Evolutionary conservation across 305 asterid genomes (phyloP), one percentile per base, ranked within the genome.

Genomic region (Petunia hybrid): DNA sequence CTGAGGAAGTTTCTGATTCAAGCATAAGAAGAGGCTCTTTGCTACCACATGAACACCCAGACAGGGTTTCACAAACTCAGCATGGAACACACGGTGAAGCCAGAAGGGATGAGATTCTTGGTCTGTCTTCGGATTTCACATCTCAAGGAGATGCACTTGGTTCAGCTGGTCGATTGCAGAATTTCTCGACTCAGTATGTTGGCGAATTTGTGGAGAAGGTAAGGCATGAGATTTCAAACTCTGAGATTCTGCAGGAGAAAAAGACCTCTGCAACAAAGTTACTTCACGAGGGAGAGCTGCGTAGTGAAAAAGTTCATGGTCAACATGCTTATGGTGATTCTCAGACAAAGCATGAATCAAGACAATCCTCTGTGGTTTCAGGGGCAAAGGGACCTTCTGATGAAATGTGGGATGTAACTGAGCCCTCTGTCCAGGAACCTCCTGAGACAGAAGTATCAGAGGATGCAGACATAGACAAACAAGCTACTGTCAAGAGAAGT

Each of bases 351-450:
- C 71, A 80, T 64, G 89, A 78, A 46, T 80, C 90, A 67, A 86
- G 83, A 78, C 83, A 70, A 77, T 85, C 84, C 63, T 75, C 83
- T 84, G 82, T 45, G 80, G 88, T 78, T 70, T 82, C 93, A 85
- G 90, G 84, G 66, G 43, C 87, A 53, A 90, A 87, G 85, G 97
- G 97, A 39, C 98, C 97, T 69, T 84, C 95, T 3, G 95, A 88
- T 86, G 97, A 94, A 84, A 91, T 87, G 83, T 94, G 98, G 99
- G 90, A 89, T 40, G 92, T 88, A 55, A 85, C 87, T 22, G 96
- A 88, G 85, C 84, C 88, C 48, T 84, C 90, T 68, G 80, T 38
- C 77, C 85, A 81, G 82, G 85, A 88, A 69, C 76, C 66, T 43
- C 84, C 91, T 7, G 83, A 77, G 81, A 76, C 85, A 81, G 93